Evolutionary conservation across 179 eudicot species (phyloP).

Genomic region (Vitellaria paradoxa): DNA sequence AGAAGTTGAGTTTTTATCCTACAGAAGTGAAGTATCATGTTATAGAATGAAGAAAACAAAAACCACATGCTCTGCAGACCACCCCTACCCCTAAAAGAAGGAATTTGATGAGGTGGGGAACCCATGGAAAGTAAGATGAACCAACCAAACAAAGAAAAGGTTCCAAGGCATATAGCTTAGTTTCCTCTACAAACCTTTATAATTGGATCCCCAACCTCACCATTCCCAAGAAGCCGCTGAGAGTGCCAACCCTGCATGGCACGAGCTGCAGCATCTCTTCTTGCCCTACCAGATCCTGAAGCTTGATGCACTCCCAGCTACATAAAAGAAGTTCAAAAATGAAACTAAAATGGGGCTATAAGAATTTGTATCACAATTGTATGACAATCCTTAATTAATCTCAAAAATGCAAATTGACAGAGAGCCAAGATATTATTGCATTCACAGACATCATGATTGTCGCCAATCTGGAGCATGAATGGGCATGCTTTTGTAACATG

Average conservation of each 20-base stretch:
- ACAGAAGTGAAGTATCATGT: constrained; percentile 6
- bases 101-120: neutral
- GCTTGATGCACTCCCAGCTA: constrained; percentile 42
- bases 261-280: constrained; percentile 71
- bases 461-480: constrained; percentile 1
- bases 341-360: neutral
- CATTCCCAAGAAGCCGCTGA: constrained; percentile 63
- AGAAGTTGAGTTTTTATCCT: constrained; percentile 51
- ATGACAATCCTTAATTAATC: neutral
- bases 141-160: neutral
- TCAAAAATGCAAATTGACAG: neutral
- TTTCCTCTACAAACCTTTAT: constrained; percentile 43
- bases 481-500: neutral
- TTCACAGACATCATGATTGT: neutral
- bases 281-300: constrained; percentile 62
- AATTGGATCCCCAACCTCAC: constrained; percentile 68
- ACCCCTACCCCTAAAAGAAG: no score
- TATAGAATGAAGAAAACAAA: constrained; percentile 5
- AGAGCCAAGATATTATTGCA: constrained; percentile 5
- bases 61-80: neutral
- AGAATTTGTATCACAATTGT: neutral
- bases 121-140: neutral
- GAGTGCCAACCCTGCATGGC: constrained; percentile 83
- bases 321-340: constrained; percentile 7
- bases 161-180: neutral